Evolutionary conservation across 768 basidiomycete species (phyloP), one percentile per base, ranked within the genome.

Genomic region (Leccinum longicurvipes): DNA sequence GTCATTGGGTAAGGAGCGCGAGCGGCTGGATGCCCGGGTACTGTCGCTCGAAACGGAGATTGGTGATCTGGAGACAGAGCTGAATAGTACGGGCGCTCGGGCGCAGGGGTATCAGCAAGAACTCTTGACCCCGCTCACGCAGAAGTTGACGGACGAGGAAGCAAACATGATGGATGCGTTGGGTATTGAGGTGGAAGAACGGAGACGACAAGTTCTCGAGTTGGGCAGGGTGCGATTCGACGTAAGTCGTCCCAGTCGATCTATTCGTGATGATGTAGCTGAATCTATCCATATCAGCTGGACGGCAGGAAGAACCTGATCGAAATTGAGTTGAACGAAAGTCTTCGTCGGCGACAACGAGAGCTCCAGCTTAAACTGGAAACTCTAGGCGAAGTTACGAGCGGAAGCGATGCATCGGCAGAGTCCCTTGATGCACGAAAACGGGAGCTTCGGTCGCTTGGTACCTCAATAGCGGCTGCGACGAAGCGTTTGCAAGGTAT

Each of bases 241-340:
- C 77, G 93, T 92, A 53, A 34, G 85, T 67, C 12, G 21, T 34
- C 23, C 15, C 2, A 2, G 50, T 11, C 23, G 50, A 46, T 47
- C 49, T 17, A 9, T 10, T 28, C 32, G 15, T 24, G 31, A 17
- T 21, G 52, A 25, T n/a, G 23, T 28, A 27, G 4, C 51, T 54
- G 21, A 60, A 12, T 7, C 1, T 15, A 44, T 54, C 25, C 32
- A 23, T 36, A 49, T 51, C 8, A 70, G 67, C 72, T 93, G 60
- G 85, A 90, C 39, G 81, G 84, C 12, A 79, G 78, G 60, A 93
- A 91, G 74, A 91, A 88, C 65, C 72, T 86, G 4, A 73, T 97
- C 27, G 93, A 97, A 67, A 95, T 97, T 52, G 96, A 98, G 69
- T 78, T 98, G 47, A 92, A 89, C 60, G 97, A 99, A 70, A 86